These are phyloP conservation scores for Candida insectorum DNA, from an alignment of 805 yeast species.

Conservation along the genomic window DNA sequence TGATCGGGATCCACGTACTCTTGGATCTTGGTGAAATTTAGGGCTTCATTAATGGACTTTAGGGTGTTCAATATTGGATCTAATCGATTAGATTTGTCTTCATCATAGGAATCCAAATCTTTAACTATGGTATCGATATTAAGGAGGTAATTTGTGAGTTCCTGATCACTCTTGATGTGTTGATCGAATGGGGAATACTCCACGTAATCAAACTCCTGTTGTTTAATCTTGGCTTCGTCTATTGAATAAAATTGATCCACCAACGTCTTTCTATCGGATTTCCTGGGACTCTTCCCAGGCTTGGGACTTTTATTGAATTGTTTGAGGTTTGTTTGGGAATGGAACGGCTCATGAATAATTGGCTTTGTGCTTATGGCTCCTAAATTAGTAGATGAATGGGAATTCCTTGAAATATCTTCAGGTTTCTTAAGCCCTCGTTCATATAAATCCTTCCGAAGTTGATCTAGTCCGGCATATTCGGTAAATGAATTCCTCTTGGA, in stretches of 20 bases:
- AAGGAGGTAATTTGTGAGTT: slow-evolving; percentile 23
- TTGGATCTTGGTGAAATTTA: no score
- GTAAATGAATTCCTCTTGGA: no score
- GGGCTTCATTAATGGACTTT: slow-evolving; percentile 8
- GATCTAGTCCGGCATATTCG: no score
- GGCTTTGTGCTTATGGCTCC: no score
- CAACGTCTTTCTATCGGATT: slow-evolving; percentile 26
- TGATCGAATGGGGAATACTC: slow-evolving; percentile 7
- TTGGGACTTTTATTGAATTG: slow-evolving; percentile 4
- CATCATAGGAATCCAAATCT: slow-evolving; percentile 2
- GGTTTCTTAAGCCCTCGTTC: no score
- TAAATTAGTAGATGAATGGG: no score
- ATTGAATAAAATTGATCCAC: slow-evolving; percentile 35
- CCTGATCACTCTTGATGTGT: slow-evolving; percentile 11
- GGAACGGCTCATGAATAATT: slow-evolving; percentile 6
- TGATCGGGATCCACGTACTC: slow-evolving; percentile 16
- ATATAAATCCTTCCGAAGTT: no score
- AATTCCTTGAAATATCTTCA: no score
- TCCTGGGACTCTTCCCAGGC: slow-evolving; percentile 1
- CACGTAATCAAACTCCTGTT: slow-evolving; percentile 4
- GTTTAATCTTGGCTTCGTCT: slow-evolving; percentile 12
- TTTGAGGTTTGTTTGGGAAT: slow-evolving; percentile 5
- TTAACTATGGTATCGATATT: slow-evolving; percentile 21
- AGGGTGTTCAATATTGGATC: slow-evolving; percentile 8
- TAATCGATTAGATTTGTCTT: slow-evolving; percentile 1